Conservation (phyloP, 495 filamentous ascomycete genomes). For the Cercophora sp. region DNA sequence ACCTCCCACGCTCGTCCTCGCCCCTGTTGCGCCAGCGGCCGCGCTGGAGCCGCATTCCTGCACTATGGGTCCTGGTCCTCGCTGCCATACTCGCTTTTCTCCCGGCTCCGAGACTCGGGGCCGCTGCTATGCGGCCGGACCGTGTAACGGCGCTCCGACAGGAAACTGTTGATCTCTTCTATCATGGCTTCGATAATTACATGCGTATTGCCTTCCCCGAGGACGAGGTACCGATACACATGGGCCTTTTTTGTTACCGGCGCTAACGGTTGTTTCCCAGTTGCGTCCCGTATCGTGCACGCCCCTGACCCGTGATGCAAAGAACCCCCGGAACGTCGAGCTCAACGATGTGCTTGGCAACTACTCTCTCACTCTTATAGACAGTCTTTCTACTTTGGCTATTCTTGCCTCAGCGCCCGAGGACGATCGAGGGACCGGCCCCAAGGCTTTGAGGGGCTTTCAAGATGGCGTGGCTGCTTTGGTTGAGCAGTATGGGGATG, state of each 20-base stretch:
- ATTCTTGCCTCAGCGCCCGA: slow-evolving; percentile 71
- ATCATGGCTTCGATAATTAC: slow-evolving; percentile 95
- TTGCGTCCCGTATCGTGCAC: slow-evolving; percentile 81
- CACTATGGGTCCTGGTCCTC: slow-evolving; percentile 6
- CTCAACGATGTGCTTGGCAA: slow-evolving; percentile 95
- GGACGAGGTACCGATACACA: slow-evolving; percentile 62
- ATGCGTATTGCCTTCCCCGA: slow-evolving; percentile 92
- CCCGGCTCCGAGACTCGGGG: slow-evolving; percentile 28
- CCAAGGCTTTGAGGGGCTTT: slow-evolving; percentile 68
- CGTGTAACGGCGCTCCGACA: slow-evolving; percentile 51
- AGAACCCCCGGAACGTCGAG: slow-evolving; percentile 76
- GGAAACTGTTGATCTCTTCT: slow-evolving; percentile 90
- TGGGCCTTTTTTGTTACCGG: slow-evolving; percentile 1
- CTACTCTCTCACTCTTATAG: slow-evolving; percentile 91
- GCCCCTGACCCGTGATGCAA: slow-evolving; percentile 75
- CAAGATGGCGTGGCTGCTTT: slow-evolving; percentile 74
- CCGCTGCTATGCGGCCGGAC: slow-evolving; percentile 47
- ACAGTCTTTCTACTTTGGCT: slow-evolving; percentile 89
- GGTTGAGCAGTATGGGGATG: slow-evolving; percentile 85
- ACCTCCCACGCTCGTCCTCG: too few relatives aligned
- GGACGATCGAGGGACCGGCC: slow-evolving; percentile 45
- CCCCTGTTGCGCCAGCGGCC: too few relatives aligned
- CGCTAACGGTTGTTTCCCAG: slow-evolving; percentile 28
- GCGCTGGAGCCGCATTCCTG: too few relatives aligned
- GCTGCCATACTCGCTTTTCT: slow-evolving; percentile 2